A percentile compares a stretch with the other conserved stretches of the same genome.
Evolutionary conservation across 169 alveolate species (phyloP).

Genomic region (Plasmodium vivax): DNA sequence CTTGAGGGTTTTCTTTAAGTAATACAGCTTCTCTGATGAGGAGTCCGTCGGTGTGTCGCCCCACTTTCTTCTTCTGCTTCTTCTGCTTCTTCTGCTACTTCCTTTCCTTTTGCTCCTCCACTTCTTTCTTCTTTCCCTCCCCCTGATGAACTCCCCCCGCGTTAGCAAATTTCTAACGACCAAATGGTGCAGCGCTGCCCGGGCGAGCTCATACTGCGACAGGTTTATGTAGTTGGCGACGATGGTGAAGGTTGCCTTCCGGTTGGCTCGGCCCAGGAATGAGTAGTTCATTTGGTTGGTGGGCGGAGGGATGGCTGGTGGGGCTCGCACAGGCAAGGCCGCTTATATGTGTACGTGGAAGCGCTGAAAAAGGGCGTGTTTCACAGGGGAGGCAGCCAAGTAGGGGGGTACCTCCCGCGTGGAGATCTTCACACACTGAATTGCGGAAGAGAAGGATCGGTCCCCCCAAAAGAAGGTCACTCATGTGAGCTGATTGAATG

Average conservation of each 20-base stretch:
- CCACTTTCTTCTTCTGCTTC: neutral
- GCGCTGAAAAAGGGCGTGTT: neutral
- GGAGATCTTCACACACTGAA: neutral
- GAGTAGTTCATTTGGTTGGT: neutral
- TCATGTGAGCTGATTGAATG: neutral
- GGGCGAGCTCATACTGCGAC: constrained; percentile 47
- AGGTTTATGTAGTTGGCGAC: constrained; percentile 20
- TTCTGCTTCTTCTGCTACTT: too few relatives aligned
- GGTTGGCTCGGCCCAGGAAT: constrained; percentile 2
- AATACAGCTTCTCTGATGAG: neutral
- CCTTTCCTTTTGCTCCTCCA: neutral
- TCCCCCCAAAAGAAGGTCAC: neutral
- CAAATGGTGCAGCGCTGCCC: constrained; percentile 15
- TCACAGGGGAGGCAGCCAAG: neutral
- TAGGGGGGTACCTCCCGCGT: neutral
- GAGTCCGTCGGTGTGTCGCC: neutral
- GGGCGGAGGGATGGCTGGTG: neutral
- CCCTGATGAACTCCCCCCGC: neutral
- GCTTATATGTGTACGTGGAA: neutral
- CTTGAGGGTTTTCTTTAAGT: constrained; percentile 17
- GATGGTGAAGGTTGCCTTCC: neutral
- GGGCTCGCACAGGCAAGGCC: neutral
- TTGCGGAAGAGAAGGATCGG: neutral
- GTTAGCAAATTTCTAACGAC: neutral
- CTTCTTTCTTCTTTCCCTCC: neutral